Evolutionary conservation across 805 yeast genomes (phyloP), one percentile per base, ranked within the genome.

Genomic region (Saccharomycopsis schoenii): DNA sequence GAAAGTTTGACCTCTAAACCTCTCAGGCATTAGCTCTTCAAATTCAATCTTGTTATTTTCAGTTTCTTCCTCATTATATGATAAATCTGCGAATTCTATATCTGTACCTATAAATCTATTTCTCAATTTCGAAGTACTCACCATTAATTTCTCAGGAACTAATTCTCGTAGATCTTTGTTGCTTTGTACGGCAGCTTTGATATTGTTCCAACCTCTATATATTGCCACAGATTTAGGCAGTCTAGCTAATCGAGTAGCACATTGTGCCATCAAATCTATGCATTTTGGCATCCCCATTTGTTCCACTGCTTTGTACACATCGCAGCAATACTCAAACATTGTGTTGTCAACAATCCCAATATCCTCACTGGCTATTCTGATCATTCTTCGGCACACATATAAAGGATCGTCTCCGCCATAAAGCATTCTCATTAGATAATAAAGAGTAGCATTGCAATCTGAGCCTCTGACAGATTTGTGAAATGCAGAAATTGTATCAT

Each of bases 211-310:
- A 0, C 92, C 96, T 61, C 91, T 76, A 69, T 94, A 94, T 0
- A 94, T 83, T 68, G 86, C 86, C 5, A 94, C 91, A 10, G 96
- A 87, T 71, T 94, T 94, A 0, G 84, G 83, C 0, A 97, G 96
- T 59, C 83, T 74, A 0, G 97, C 96, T 25, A 94, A 75, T 66
- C 92, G 88, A n/a, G 88, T 90, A 0, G 96, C 92, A 72, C 97
- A 91, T 67, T 94, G 98, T 0, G 91, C 98, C 52, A 94, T 73
- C 6, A 90, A 84, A 25, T 89, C 77, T 70, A 92, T 96, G 1
- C 94, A 93, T 68, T 94, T 99, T 0, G 99, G 99, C 80, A 94
- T 77, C 0, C 99, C 99, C 21, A 94, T 80, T 71, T 88, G 88
- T 74, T 89, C 91, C 2, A 89, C 85, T 0, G 97, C 90, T 52